Base-by-base conservation (phyloP, 495 filamentous ascomycete species). In the Hyaloscypha bicolor region DNA sequence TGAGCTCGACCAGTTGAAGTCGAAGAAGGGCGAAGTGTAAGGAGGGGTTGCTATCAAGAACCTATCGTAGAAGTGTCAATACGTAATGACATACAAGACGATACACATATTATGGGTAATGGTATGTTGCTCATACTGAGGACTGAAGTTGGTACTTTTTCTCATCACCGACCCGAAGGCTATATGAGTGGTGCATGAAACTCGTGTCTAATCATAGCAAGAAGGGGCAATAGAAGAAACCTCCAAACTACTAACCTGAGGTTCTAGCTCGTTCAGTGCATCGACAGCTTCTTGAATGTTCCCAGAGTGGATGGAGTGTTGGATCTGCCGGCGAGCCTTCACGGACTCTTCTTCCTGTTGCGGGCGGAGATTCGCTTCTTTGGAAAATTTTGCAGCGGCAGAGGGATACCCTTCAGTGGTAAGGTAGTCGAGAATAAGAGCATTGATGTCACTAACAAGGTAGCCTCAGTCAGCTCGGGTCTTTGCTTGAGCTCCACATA, bases 161-260 rank as follows among this genome's bases (percentile, higher is more conserved):
- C 85, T 97, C 93, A 93, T 93, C 96, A 92, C 85, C 77, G 87
- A 86, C 88, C 86, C 79, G 82, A 87, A 88, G 88, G 83, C 82
- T 82, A 83, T 98, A 93, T 91, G 94, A 93, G 94, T 98, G 94
- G 94, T 99, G 96, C 94, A 98, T 97, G 95, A 96, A 93, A 93
- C 87, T 84, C 81, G 76, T 76, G 77, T 92, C 81, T 96, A 96
- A 98, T 97, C 94, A 93, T 94, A 82, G 88, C 87, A 86, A 55
- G 21, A 71, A 42, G 32, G 32, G 37, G 42, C 1, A 37, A 62
- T 67, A 37, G 57, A 58, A 60, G 32, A 63, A 61, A 45, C 60
- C 42, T 45, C 56, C 70, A 21, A 12, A 39, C 11, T 9, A 76
- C 93, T 79, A 87, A 97, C 95, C 85, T 93, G 88, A 75, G 93